Percentiles rank a stretch among this genome's conserved stretches.
These are phyloP conservation scores for Vanderwaltozyma polyspora DNA, from an alignment of 805 yeast genomes.

Conservation along the genomic window DNA sequence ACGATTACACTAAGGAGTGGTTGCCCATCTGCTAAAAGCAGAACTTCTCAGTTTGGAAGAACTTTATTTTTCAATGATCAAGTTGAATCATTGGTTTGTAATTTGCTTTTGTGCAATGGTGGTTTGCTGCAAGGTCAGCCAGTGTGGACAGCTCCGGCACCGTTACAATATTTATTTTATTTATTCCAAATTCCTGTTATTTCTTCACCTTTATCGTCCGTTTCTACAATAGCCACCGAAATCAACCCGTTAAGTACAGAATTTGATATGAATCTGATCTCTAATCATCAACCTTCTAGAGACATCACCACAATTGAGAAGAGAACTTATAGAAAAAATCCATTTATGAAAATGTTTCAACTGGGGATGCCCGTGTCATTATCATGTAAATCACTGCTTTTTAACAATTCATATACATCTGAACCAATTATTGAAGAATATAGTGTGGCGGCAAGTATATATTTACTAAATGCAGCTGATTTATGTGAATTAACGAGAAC, in stretches of 20 bases:
- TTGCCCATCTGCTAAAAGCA: conserved; percentile 9
- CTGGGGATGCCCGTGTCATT: conserved; percentile 20
- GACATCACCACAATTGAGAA: conserved; percentile 16
- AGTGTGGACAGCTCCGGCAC: conserved; percentile 16
- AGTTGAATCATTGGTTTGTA: conserved; percentile 20
- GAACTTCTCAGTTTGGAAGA: conserved; percentile 23
- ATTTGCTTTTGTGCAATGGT: conserved; percentile 21
- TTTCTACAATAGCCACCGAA: conserved; percentile 6
- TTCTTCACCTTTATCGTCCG: conserved; percentile 25
- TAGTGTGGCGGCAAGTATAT: conserved; percentile 28
- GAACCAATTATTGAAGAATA: conserved; percentile 27
- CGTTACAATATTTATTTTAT: conserved; percentile 18
- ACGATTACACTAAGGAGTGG: conserved; percentile 16
- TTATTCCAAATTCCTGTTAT: conserved; percentile 23
- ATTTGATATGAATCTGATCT: background rate
- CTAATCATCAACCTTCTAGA: conserved; percentile 3
- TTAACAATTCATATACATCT: conserved; percentile 23
- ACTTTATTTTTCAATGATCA: conserved; percentile 17
- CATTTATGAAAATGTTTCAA: conserved; percentile 22
- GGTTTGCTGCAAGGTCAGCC: conserved; percentile 23
- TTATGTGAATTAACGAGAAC: conserved; percentile 24
- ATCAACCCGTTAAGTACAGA: background rate
- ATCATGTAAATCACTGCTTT: conserved; percentile 21
- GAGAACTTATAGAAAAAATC: conserved; percentile 17
- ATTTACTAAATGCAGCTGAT: conserved; percentile 24